These are phyloP conservation scores for Macrocystidia cucumis DNA, from an alignment of 1,284 basidiomycete species.

Conservation along the genomic window DNA sequence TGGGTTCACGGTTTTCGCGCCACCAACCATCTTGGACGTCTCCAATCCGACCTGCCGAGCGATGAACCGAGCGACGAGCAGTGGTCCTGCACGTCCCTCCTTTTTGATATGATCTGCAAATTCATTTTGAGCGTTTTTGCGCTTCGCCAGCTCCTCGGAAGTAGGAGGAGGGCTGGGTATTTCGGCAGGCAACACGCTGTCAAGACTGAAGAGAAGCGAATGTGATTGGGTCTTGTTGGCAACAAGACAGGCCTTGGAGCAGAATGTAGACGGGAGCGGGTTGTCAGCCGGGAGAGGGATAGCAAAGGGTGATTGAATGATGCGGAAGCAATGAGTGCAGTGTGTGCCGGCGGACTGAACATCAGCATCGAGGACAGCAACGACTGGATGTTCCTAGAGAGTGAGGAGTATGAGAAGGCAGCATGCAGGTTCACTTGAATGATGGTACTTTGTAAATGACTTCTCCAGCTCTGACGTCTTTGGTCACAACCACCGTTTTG, in stretches of 20 bases:
- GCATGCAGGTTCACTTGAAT: slow-evolving; percentile 1
- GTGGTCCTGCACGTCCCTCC: slow-evolving; percentile 32
- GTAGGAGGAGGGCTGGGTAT: slow-evolving; percentile 28
- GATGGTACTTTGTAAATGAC: slow-evolving; percentile 65
- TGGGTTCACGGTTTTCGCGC: slow-evolving; percentile 14
- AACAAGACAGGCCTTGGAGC: slow-evolving; percentile 59
- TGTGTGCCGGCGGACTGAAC: slow-evolving; percentile 56
- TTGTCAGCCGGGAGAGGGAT: slow-evolving; percentile 38
- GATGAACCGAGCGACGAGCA: slow-evolving; percentile 64
- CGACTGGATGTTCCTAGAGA: slow-evolving; percentile 61
- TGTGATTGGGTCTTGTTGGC: slow-evolving; percentile 53
- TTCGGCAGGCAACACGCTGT: slow-evolving; percentile 50
- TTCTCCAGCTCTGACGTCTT: slow-evolving; percentile 63
- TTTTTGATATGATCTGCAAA: slow-evolving; percentile 48
- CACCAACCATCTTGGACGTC: slow-evolving; percentile 43
- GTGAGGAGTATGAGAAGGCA: slow-evolving; percentile 8
- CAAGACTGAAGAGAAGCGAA: slow-evolving; percentile 61
- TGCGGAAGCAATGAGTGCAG: slow-evolving; percentile 65
- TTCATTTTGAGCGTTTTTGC: slow-evolving; percentile 48
- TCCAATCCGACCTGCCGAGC: slow-evolving; percentile 63
- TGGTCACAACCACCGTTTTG: slow-evolving; percentile 56
- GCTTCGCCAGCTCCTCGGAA: slow-evolving; percentile 28
- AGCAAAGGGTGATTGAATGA: slow-evolving; percentile 35
- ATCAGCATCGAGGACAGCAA: slow-evolving; percentile 62
- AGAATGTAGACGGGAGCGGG: slow-evolving; percentile 54